A percentile compares a stretch with the other conserved stretches of the same genome.
Evolutionary conservation across 495 filamentous ascomycete species (phyloP).

Genomic region (Delitschia confertaspora): DNA sequence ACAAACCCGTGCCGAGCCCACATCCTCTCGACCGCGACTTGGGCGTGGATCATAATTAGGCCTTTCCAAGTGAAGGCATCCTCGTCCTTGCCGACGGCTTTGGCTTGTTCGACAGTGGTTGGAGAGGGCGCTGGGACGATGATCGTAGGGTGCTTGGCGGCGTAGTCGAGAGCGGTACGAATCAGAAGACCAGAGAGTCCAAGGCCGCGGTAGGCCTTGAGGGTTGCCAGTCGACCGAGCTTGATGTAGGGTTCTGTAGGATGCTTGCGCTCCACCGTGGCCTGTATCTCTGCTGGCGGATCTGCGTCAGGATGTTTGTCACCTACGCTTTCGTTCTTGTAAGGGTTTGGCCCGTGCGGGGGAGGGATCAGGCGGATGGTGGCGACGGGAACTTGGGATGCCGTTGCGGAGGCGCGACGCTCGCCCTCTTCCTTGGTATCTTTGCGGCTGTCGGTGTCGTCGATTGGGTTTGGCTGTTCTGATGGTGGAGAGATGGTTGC

Average conservation of each 20-base stretch:
- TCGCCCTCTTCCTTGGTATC: constrained; percentile 7
- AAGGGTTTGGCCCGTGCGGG: constrained; percentile 54
- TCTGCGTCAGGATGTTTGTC: constrained; percentile 18
- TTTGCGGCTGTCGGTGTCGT: constrained; percentile 23
- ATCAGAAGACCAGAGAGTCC: constrained; percentile 57
- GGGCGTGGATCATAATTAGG: constrained; percentile 65
- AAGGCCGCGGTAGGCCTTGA: constrained; percentile 51
- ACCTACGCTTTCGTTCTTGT: constrained; percentile 4
- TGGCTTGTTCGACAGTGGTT: constrained; percentile 19
- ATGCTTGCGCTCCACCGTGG: background rate
- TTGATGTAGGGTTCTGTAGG: constrained; percentile 62
- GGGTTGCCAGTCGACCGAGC: constrained; percentile 64
- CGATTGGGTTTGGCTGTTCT: constrained; percentile 28
- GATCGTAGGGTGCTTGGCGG: constrained; percentile 43
- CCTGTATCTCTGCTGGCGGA: background rate
- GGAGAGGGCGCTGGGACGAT: constrained; percentile 32
- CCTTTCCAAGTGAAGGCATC: constrained; percentile 49
- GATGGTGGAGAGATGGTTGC: constrained; percentile 29
- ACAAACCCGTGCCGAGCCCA: constrained; percentile 63
- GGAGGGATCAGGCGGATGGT: constrained; percentile 73
- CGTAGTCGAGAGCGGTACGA: constrained; percentile 54
- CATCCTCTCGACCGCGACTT: constrained; percentile 48
- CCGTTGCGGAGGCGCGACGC: constrained; percentile 19
- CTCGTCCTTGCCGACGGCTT: constrained; percentile 12
- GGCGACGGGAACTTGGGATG: constrained; percentile 49